Base-by-base conservation (phyloP, 306 rosid genomes). In the Calophaca sinica region DNA sequence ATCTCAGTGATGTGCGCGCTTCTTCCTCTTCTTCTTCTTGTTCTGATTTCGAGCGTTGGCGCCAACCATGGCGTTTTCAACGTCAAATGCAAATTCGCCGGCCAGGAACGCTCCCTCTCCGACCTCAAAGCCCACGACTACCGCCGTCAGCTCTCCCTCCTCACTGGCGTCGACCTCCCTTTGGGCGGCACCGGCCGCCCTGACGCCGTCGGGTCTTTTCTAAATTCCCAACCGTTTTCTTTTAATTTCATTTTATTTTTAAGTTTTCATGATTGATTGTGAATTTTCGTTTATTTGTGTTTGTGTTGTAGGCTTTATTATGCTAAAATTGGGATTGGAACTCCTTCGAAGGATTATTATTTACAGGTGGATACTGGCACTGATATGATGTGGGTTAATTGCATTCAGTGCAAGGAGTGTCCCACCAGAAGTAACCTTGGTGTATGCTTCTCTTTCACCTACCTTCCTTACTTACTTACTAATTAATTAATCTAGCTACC, bases 311-410 rank as follows among this genome's bases (percentile, higher is more conserved):
- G 99, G 87, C 96, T 94, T 72, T 94, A 94, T 83, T 94, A 90
- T 79, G 99, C 99, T 11, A 88, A 85, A 87, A 94, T 94, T 77
- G 96, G 96, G 76, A 94, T 94, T 80, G 99, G 99, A 76, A 92
- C 96, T 57, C 99, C 99, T 71, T 48, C 93, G 1, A 87, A 85
- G 88, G 85, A 90, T 75, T 94, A 92, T 68, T 94, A 94, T 83
- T 88, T 92, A 11, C 99, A 94, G 68, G 99, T 94, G 8, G 99
- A 94, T 71, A 94, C 99, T 7, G 97, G 99, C 64, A 94, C 92
- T 79, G 99, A 94, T 72, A 90, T 94, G 62, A 92, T 94, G 96
- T 94, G 97, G 99, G 92, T 94, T 49, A 92, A 94, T 77, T 92
- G 99, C 79, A 92, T 88, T 38, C 96, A 94, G 75, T 94, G 99